Evolutionary conservation across 768 basidiomycete species (phyloP), one percentile per base, ranked within the genome.

Genomic region (Exidia glandulosa): DNA sequence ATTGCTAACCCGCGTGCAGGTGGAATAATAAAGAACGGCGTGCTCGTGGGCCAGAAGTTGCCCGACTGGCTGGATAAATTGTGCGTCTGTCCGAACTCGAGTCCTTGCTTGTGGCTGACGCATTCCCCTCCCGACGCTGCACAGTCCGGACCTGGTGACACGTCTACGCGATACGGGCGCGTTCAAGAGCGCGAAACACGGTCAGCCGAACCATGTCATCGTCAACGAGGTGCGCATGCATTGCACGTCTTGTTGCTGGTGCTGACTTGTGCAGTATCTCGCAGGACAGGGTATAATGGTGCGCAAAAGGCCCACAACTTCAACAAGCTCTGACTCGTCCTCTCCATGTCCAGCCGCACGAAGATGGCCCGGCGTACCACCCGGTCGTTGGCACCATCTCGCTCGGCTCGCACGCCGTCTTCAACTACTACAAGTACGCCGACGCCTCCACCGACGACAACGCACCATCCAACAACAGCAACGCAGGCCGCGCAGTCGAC

Each of bases 281-380:
- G 81, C 91, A 7, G 90, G 89, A 2, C 92, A 96, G 74, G 94
- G 95, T 10, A 97, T 98, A 62, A 88, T 94, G 81, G 93, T 93
- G 70, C 59, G 76, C 71, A 60, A 14, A 25, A 27, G 32, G 25
- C 19, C 41, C 48, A 25, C 59, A 56, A 61, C 10, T 37, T 9
- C 9, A 9, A 37, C 19, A 9, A 37, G 10, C 36, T 19, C 10
- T 9, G 19, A 19, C 36, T 37, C 36, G 19, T 37, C 36, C 19
- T n/a, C n/a, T n/a, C n/a, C n/a, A n/a, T 9, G 36, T 60, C 29
- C 71, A 94, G 90, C 90, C 92, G 1, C 94, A 96, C 66, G 86
- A 95, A 74, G 94, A 97, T 69, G 93, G 94, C 0, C 87, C 92
- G 2, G 81, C 85, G 19, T 97, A 95, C 72, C 75, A 85, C 66